Evolutionary conservation across 1,284 basidiomycete species (phyloP), one percentile per base, ranked within the genome.

Genomic region (Porogramme epimiltina): DNA sequence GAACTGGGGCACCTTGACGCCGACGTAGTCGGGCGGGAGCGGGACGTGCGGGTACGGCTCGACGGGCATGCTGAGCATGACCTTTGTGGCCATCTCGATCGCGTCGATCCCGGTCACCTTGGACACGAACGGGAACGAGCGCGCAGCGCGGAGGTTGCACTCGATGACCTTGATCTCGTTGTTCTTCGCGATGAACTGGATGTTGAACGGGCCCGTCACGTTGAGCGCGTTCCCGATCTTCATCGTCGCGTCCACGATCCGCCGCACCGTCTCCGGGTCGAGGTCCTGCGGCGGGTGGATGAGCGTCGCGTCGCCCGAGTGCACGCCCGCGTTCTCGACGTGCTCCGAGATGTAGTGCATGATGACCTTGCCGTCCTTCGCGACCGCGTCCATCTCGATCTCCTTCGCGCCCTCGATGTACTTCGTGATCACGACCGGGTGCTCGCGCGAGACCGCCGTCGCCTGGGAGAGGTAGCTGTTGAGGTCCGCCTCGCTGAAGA

Each of bases 81-180:
- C 94, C 70, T 97, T 97, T 49, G 97, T 99, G 23, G 96, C 96
- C 82, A 98, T 87, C 76, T 98, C 95, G 62, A 99, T 98, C 3
- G 95, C 95, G 67, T 99, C 95, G 61, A 98, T 81, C 31, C 95
- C 95, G 5, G 96, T 98, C 55, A 98, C 95, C 76, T 99, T 99
- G 34, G 93, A 96, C 40, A 99, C 96, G 78, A 99, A 99, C 49
- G 97, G 96, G 87, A 98, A 98, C 1, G 96, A 98, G 54, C 97
- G 87, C 24, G 96, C 95, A 2, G 97, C 97, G 56, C 96, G 93
- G 36, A 99, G 80, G 73, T 99, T 99, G 76, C 96, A 99, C 73
- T 99, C 96, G 70, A 99, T 99, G 64, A 99, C 96, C 82, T 99
- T 98, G 82, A 98, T 98, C 73, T 98, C 96, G 76, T 98, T 98